Evolutionary conservation across 2,329 filamentous ascomycete genomes (phyloP), one percentile per base, ranked within the genome.

Genomic region (Epicoccum sorghinum): DNA sequence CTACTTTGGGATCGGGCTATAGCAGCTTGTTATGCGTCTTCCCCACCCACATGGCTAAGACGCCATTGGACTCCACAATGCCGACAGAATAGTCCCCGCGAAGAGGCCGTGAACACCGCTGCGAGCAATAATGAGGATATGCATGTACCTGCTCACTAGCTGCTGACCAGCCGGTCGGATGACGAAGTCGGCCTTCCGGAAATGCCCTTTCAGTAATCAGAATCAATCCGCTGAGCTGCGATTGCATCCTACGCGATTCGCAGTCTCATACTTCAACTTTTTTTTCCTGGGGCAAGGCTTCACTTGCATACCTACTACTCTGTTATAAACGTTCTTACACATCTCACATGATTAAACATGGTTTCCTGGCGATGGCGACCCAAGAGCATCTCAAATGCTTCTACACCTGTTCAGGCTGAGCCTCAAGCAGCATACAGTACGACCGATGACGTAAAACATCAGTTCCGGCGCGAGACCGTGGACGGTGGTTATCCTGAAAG

Each of bases 21-120:
- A 54, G 51, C 35, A 30, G 42, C 42, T 33, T n/a, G 12, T 29
- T 25, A 40, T 27, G 40, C 22, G 13, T 37, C 49, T 50, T 50
- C 42, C 46, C 35, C 42, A 37, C 33, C 33, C 47, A 35, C 30
- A 27, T 51, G 53, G 53, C 48, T 60, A 50, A 56, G 47, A 58
- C 63, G 65, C 65, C 58, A 68, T 64, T 44, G 33, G 42, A 52
- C 55, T 49, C 64, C 60, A 58, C 57, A 60, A 67, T 67, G 59
- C 52, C 62, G 62, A 65, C 49, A 61, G 32, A 29, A 25, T 27
- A 32, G 36, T 59, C 41, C 24, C 58, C 55, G 52, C 57, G 61
- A 55, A 55, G 41, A 50, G 23, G 41, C 52, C 52, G 46, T 55
- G 49, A 36, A 46, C 46, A 33, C 52, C 55, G 45, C 24, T 10